phyloP scores from a whole-genome alignment of 495 filamentous ascomycete genomes.

The Penicillium diatomitis region DNA sequence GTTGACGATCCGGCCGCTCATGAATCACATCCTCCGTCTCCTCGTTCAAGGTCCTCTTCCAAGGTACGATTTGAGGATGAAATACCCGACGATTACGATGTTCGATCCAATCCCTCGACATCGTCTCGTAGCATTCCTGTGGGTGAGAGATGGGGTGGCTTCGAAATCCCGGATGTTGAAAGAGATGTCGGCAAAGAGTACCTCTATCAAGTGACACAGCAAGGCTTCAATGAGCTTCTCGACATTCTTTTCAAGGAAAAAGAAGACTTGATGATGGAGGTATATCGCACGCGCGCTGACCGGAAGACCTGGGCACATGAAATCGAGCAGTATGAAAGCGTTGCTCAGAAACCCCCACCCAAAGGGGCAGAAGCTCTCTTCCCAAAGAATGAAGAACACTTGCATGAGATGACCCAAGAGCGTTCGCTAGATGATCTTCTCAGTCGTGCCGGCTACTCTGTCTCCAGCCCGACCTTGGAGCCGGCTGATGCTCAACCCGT shows the following conservation, averaged over 20 bases:
- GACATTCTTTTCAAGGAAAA: conserved; percentile 73
- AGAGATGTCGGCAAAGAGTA: conserved; percentile 79
- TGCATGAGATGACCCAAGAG: conserved; percentile 11
- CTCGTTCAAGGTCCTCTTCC: conserved; percentile 72
- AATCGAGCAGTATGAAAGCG: conserved; percentile 38
- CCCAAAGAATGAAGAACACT: conserved; percentile 16
- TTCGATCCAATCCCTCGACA: conserved; percentile 67
- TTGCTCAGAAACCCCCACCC: conserved; percentile 7
- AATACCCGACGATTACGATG: conserved; percentile 54
- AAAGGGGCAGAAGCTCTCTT: conserved; percentile 1
- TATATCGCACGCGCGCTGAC: conserved; percentile 50
- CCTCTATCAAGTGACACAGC: conserved; percentile 79
- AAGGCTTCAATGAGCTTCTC: conserved; percentile 86
- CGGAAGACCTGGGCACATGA: conserved; percentile 48
- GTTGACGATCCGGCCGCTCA: conserved; percentile 28
- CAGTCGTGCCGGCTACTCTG: conserved; percentile 38
- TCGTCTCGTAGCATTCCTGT: conserved; percentile 68
- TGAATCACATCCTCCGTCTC: conserved; percentile 43
- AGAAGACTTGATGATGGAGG: conserved; percentile 68
- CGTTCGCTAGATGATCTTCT: conserved; percentile 42
- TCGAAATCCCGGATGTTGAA: conserved; percentile 73
- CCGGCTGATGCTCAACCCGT: conserved; percentile 13
- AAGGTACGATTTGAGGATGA: conserved; percentile 81
- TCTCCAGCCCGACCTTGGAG: conserved; percentile 19
- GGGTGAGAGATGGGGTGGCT: conserved; percentile 70